Evolutionary conservation across 75 land plant species (phyloP), one percentile per base, ranked within the genome.

Genomic region (Larix kaempferi): DNA sequence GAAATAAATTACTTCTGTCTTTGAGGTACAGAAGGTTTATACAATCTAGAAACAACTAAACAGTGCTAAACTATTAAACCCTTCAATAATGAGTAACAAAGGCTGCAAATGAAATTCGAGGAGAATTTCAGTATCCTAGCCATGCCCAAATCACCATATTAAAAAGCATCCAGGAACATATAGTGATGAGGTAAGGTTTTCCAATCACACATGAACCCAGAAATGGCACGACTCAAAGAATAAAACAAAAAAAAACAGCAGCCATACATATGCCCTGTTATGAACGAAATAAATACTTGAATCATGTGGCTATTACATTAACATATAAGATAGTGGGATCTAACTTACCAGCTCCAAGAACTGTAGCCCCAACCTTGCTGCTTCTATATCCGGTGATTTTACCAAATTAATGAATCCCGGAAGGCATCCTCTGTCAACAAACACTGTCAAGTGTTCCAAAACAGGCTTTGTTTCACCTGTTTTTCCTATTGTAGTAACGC

Each of bases 321-420:
- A 69, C 19, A 16, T 41, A 23, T 69, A 12, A 41, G 41, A 49
- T 7, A 56, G 25, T 22, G 60, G 29, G 41, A 73, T 29, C 55
- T 55, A 54, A 6, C 90, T 87, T 74, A 92, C 99, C 91, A 96
- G 86, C 78, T 96, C 99, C 73, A 96, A 82, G 83, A 96, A 96
- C 81, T 94, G 99, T 39, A 96, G 87, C 39, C 99, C 99, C 11
- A 96, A 78, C 77, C 85, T 92, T 49, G 98, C 92, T 55, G 91
- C 94, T 71, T 96, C 98, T 17, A 78, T 73, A 86, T 96, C 99
- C 56, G 98, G 94, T 17, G 98, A 92, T 74, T 87, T 89, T 10
- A 96, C 93, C 74, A 96, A 77, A 83, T 85, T 88, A 35, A 96
- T 80, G 77, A 90, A 94, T 25, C 96, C 98, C 64, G 89, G 78